Evolutionary conservation across 1,284 basidiomycete species (phyloP).

Genomic region (Puccinia brachypodii): DNA sequence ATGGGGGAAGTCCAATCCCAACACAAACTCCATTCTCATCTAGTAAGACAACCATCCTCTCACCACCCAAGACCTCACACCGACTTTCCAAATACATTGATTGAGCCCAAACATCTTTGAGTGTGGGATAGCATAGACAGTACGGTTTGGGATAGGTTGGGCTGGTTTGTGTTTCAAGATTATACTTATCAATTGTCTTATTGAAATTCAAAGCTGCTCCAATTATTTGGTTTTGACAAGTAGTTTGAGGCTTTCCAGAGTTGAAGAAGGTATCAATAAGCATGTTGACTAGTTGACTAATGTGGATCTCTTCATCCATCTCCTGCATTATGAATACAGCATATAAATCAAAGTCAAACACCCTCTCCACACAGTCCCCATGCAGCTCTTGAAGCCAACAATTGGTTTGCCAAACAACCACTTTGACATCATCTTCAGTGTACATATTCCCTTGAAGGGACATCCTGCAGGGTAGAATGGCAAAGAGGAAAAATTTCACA

Average conservation of each 20-base stretch:
- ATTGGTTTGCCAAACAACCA: neutral
- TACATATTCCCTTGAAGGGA: neutral
- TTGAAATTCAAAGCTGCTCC: neutral
- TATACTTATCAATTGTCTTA: neutral
- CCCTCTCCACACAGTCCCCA: neutral
- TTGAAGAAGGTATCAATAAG: neutral
- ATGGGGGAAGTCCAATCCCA: neutral
- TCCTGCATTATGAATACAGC: neutral
- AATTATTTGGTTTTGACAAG: neutral
- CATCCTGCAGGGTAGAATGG: neutral
- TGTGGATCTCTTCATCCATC: neutral
- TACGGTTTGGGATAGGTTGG: neutral
- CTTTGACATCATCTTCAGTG: neutral
- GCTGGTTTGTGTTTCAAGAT: neutral
- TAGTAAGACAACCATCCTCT: neutral
- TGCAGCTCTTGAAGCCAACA: neutral
- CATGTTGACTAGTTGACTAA: neutral
- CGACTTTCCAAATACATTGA: neutral
- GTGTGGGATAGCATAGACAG: neutral
- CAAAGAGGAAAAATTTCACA: neutral
- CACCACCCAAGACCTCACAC: neutral
- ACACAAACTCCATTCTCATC: neutral
- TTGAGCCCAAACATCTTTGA: neutral
- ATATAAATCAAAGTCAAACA: neutral
- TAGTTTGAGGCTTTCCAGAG: neutral